These are phyloP conservation scores for Clausena lansium DNA, from an alignment of 345 rosid genomes.

Conservation along the genomic window DNA sequence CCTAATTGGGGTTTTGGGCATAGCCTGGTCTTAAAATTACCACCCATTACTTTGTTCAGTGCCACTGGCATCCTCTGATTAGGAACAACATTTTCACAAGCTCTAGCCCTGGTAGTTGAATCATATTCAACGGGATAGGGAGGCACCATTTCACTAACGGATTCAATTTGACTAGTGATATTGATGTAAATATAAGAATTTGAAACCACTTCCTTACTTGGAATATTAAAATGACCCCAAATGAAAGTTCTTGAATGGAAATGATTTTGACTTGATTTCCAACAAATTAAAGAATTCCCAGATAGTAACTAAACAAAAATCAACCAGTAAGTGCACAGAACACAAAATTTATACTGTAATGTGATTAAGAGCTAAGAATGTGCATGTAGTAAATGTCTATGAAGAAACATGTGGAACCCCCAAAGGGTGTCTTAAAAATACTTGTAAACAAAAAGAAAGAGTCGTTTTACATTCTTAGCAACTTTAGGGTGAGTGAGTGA, in stretches of 20 bases:
- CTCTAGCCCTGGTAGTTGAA: neutral
- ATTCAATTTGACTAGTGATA: neutral
- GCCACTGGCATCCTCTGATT: neutral
- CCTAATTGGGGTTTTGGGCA: too few species aligned
- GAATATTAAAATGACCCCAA: neutral
- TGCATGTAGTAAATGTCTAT: neutral
- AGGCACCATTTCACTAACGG: neutral
- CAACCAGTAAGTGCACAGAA: neutral
- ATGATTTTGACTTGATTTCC: neutral
- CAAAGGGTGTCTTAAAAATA: too few species aligned
- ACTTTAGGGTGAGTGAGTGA: too few species aligned
- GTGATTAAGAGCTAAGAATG: neutral
- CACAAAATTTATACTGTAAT: neutral
- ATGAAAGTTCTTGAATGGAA: neutral
- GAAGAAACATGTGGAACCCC: neutral
- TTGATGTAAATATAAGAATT: neutral
- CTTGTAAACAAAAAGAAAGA: too few species aligned
- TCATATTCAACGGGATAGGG: neutral
- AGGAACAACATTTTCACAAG: neutral
- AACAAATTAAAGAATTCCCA: neutral
- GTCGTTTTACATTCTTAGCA: too few species aligned
- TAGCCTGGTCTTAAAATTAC: too few species aligned
- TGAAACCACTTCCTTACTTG: too few species aligned
- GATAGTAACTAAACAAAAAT: neutral
- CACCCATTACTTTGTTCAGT: neutral